Percentiles rank a stretch among this genome's conserved stretches.
phyloP scores from a whole-genome alignment of 2,329 filamentous ascomycete genomes.

The Stachybotrys chartarum region DNA sequence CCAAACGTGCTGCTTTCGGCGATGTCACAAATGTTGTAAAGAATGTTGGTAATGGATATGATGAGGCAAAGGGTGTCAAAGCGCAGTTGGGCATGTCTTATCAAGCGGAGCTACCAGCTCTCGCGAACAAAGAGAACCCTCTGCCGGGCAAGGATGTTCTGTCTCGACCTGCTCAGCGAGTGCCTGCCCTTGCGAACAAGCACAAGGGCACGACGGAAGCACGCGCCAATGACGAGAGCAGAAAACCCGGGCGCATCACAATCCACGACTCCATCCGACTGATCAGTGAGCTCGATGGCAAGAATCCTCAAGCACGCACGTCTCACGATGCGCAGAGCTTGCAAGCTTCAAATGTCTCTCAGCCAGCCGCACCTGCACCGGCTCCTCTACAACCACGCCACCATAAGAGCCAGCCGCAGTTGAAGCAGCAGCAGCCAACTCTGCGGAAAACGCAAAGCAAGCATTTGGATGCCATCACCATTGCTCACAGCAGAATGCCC shows the following conservation, averaged over 20 bases:
- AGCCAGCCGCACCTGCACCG: conserved; percentile 8
- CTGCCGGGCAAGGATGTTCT: conserved; percentile 26
- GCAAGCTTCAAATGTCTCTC: not conserved
- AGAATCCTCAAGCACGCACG: not conserved
- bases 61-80: conserved; percentile 29
- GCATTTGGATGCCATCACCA: conserved; percentile 20
- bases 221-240: conserved; percentile 15
- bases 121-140: conserved; percentile 38
- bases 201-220: conserved; percentile 13
- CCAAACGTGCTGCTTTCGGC: conserved; percentile 73
- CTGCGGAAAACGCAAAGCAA: conserved; percentile 39
- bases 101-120: conserved; percentile 13
- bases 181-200: conserved; percentile 12
- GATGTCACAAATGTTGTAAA: conserved; percentile 69
- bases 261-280: conserved; percentile 3
- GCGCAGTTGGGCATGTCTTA: conserved; percentile 15
- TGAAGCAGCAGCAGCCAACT: conserved; percentile 34
- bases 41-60: conserved; percentile 18
- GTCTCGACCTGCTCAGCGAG: conserved; percentile 28
- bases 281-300: not conserved
- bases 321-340: not conserved
- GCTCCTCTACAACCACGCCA: conserved; percentile 34
- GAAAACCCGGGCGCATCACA: conserved; percentile 11
- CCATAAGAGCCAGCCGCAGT: conserved; percentile 46
- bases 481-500: not conserved